phyloP scores from a whole-genome alignment of 495 filamentous ascomycete species.

The Penicillium flavigenum region DNA sequence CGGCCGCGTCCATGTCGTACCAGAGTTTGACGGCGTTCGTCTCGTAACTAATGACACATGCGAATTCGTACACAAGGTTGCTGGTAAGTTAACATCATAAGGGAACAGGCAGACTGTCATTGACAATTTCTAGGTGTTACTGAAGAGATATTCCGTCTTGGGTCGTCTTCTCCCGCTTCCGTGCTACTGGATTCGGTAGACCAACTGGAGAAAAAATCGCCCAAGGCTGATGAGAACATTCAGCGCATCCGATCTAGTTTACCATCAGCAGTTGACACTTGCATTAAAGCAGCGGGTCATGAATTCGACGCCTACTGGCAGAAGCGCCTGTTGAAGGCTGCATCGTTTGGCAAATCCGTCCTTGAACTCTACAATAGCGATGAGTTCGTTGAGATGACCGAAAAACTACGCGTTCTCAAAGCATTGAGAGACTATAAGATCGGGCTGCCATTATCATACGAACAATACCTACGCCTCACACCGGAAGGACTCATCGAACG shows the following conservation, averaged over 20 bases:
- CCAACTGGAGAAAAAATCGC: constrained; percentile 87
- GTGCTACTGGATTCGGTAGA: constrained; percentile 90
- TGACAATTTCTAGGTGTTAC: constrained; percentile 56
- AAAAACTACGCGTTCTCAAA: constrained; percentile 87
- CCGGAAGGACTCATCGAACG: constrained; percentile 83
- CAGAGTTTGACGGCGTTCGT: constrained; percentile 85
- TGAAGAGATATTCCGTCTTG: constrained; percentile 84
- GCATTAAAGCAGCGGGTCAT: constrained; percentile 85
- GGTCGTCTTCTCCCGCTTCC: constrained; percentile 82
- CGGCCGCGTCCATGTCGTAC: constrained; percentile 81
- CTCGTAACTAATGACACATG: constrained; percentile 88
- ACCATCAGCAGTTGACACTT: constrained; percentile 87
- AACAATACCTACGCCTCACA: constrained; percentile 83
- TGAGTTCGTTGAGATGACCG: constrained; percentile 98
- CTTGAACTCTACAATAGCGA: constrained; percentile 95
- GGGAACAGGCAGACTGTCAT: background rate
- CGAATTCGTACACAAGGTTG: constrained; percentile 92
- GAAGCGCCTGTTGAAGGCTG: constrained; percentile 90
- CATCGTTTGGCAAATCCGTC: constrained; percentile 95
- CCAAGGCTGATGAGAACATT: constrained; percentile 96
- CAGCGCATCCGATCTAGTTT: constrained; percentile 84
- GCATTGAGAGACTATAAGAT: constrained; percentile 88
- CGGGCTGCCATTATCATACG: constrained; percentile 86
- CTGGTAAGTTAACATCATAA: constrained; percentile 42
- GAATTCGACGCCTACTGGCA: constrained; percentile 91